Base-by-base conservation (phyloP, 2,329 filamentous ascomycete species). In the Chaetomiaceae sp. region DNA sequence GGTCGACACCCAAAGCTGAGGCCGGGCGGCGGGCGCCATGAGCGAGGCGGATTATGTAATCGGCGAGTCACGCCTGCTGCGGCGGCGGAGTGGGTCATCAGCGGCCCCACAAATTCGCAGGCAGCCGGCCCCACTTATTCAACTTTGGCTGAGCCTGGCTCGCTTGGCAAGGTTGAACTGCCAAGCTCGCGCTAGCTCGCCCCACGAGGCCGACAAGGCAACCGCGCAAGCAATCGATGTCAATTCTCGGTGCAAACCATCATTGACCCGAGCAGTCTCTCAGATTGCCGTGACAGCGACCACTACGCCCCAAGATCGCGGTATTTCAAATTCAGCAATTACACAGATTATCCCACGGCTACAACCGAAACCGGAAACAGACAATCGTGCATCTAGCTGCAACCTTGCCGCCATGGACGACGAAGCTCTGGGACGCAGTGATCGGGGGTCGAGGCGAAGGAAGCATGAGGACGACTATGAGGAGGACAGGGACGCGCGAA, bases 381-480 rank as follows among this genome's bases (percentile, higher is more conserved):
- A 11, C 6, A 8, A 31, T 31, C 8, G 14, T 6, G 4, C 4
- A 20, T 11, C 34, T n/a, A 20, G 46, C 19, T 3, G 14, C 37
- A 19, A 19, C 14, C 0, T 12, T 6, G 0, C 29, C 43, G 27
- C 11, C n/a, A 64, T 64, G 63, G 55, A 42, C 38, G 54, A 58
- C n/a, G 50, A 53, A 3, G 43, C 22, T 17, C 15, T 54, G 25
- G 54, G 56, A 27, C 15, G 38, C 31, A 45, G 36, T 17, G 55
- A 56, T 31, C 43, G 47, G 22, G 38, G 49, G 33, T 59, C 60
- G 12, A 54, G 54, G 25, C 57, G 53, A 19, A 47, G 53, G n/a
- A 56, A 53, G 48, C 34, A 58, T 31, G 58, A 53, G n/a, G 51
- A 58, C 15, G 50, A 54, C 20, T 12, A 6, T 3, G 53, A 55